Evolutionary conservation across 2,329 filamentous ascomycete genomes (phyloP).

Genomic region (Byssochlamys sp.): DNA sequence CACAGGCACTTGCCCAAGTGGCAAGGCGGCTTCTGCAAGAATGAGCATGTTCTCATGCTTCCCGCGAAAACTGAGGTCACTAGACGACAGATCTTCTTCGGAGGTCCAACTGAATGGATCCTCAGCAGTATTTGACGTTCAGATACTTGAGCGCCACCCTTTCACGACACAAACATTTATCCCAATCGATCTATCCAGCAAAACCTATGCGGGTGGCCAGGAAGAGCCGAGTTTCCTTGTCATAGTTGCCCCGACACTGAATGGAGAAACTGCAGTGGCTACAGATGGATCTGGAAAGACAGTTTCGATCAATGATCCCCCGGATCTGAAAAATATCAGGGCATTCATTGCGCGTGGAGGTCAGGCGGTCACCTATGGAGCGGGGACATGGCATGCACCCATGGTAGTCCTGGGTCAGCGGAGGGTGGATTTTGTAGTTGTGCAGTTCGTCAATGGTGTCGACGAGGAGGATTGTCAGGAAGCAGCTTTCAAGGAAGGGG

Average conservation of each 20-base stretch:
- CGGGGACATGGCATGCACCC: slow-evolving; percentile 90
- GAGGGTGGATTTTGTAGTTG: slow-evolving; percentile 75
- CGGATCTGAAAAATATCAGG: slow-evolving; percentile 59
- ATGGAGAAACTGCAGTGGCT: slow-evolving; percentile 30
- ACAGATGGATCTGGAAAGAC: slow-evolving; percentile 18
- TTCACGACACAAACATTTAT: slow-evolving; percentile 91
- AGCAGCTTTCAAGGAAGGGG: slow-evolving; percentile 42
- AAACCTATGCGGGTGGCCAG: slow-evolving; percentile 14
- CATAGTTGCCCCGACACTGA: slow-evolving; percentile 72
- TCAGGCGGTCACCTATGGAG: slow-evolving; percentile 84
- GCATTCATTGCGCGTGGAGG: slow-evolving; percentile 70
- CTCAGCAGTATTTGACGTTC: slow-evolving; percentile 50
- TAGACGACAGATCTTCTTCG: slow-evolving; percentile 5
- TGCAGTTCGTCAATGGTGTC: slow-evolving; percentile 80
- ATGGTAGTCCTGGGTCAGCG: slow-evolving; percentile 74
- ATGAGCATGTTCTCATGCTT: slow-evolving; percentile 88
- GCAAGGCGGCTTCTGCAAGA: slow-evolving; percentile 45
- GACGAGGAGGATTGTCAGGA: slow-evolving; percentile 81
- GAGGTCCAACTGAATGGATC: not conserved
- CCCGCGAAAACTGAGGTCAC: slow-evolving; percentile 47
- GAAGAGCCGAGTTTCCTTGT: slow-evolving; percentile 57
- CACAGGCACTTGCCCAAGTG: slow-evolving; percentile 38
- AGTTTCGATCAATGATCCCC: slow-evolving; percentile 42
- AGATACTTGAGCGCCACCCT: slow-evolving; percentile 78
- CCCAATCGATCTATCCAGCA: slow-evolving; percentile 52